phyloP scores from a whole-genome alignment of 305 asterid genomes.

The Solanum hybrid region DNA sequence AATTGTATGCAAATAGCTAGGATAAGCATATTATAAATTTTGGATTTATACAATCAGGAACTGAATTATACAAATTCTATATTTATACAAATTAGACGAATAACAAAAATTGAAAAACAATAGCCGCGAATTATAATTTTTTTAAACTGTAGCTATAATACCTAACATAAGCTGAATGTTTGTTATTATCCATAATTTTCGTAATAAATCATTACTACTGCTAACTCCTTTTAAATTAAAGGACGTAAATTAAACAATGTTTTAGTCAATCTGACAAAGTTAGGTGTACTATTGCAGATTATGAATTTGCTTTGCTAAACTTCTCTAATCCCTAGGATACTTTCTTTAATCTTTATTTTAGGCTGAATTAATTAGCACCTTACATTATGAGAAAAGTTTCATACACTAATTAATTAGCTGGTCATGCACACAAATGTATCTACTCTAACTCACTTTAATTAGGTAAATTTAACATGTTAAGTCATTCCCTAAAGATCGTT shows the following conservation, averaged over 20 bases:
- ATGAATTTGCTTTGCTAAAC: constrained; percentile 15
- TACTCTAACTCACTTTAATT: not conserved
- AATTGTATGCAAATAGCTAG: too few species aligned
- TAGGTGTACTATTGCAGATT: constrained; percentile 5
- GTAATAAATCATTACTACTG: not conserved
- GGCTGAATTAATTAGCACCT: constrained; percentile 4
- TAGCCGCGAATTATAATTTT: not conserved
- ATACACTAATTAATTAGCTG: not conserved
- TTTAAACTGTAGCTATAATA: too few species aligned
- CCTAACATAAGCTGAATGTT: too few species aligned
- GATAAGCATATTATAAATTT: too few species aligned
- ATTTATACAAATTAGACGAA: too few species aligned
- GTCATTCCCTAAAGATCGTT: not conserved
- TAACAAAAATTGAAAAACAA: too few species aligned
- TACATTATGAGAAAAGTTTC: not conserved
- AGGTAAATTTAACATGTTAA: constrained; percentile 4
- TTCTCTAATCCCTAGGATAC: constrained; percentile 24
- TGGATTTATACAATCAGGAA: too few species aligned
- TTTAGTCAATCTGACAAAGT: not conserved
- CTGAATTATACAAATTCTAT: too few species aligned
- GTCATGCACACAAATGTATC: not conserved
- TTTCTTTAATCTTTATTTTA: not conserved
- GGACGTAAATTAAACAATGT: not conserved
- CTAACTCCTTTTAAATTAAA: not conserved
- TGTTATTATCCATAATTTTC: not conserved